Evolutionary conservation across 1,284 basidiomycete genomes (phyloP), one percentile per base, ranked within the genome.

Genomic region (Ganoderma resinaceum): DNA sequence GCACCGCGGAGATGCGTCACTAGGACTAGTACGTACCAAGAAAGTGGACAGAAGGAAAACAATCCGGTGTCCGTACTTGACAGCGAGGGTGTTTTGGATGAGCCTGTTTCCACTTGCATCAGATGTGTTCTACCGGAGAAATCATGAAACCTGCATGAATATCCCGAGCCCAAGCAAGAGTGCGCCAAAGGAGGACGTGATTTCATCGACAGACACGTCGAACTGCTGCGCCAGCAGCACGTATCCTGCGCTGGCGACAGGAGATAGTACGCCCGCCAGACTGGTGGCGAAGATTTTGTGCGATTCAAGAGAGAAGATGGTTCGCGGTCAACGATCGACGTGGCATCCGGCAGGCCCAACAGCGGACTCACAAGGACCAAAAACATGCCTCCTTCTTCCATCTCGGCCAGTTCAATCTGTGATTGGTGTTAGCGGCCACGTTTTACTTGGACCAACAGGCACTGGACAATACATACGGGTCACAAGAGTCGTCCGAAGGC

Each of bases 301-400:
- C 6, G 26, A 2, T 14, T 29, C 6, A 14, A 11, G 14, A 35
- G n/a, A 23, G n/a, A 23, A 4, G 23, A 2, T 23, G 12, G 7
- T 35, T 18, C 0, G 11, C 12, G 58, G 58, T 23, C 12, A 18
- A 31, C 26, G n/a, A 2, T 38, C 20, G 6, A 16, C n/a, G 3
- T 40, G 20, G 18, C n/a, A 29, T 14, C n/a, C 0, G n/a, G 9
- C 16, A 7, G 23, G 40, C 23, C 3, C 3, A 23, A 23, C 26
- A 18, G 37, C 58, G 71, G 76, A 57, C 66, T 49, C 14, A 82
- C 80, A 83, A 69, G 8, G 82, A 80, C 81, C 82, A 82, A 70
- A 85, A 85, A 65, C 81, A 82, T 2, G 80, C 79, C 66, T 85
- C 82, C 63, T 84, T 84, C 76, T 82, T 83, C 83, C 82, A 85